Percentiles rank a stretch among this genome's conserved stretches.
phyloP scores from a whole-genome alignment of 2,329 filamentous ascomycete genomes.

The Spiromastix sp. region DNA sequence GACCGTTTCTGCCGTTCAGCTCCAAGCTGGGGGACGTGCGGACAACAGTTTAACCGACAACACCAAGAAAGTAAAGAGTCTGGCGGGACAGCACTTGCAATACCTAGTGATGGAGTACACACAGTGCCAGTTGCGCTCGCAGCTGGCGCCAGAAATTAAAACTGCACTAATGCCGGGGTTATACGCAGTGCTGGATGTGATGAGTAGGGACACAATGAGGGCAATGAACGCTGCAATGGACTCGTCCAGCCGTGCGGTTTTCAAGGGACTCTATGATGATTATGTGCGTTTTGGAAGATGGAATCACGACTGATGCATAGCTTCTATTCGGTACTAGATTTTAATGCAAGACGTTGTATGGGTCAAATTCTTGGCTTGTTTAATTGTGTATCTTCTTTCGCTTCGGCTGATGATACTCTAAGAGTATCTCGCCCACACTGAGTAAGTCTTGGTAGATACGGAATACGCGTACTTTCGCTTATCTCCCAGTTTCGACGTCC shows the following conservation, averaged over 20 bases:
- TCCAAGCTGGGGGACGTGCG: conserved; percentile 22
- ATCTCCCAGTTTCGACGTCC: no score
- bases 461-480: no score
- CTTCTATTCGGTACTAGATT: no score
- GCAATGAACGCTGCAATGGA: conserved; percentile 43
- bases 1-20: conserved; percentile 44
- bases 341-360: no score
- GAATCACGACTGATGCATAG: conserved; percentile 29
- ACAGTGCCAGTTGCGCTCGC: conserved; percentile 39
- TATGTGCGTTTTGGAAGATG: conserved; percentile 39
- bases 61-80: conserved; percentile 47
- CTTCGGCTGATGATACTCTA: no score
- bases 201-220: conserved; percentile 40
- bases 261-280: conserved; percentile 44
- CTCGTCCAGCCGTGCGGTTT: conserved; percentile 40
- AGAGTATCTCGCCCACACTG: no score
- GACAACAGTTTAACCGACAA: conserved; percentile 45
- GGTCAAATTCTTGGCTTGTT: no score
- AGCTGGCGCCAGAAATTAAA: conserved; percentile 42
- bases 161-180: conserved; percentile 42
- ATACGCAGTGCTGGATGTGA: conserved; percentile 44
- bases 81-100: conserved; percentile 47
- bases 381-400: no score
- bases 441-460: no score
- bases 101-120: conserved; percentile 50